A percentile compares a stretch with the other conserved stretches of the same genome.
phyloP scores from a whole-genome alignment of 345 rosid species.

The Rhizophora mangle region DNA sequence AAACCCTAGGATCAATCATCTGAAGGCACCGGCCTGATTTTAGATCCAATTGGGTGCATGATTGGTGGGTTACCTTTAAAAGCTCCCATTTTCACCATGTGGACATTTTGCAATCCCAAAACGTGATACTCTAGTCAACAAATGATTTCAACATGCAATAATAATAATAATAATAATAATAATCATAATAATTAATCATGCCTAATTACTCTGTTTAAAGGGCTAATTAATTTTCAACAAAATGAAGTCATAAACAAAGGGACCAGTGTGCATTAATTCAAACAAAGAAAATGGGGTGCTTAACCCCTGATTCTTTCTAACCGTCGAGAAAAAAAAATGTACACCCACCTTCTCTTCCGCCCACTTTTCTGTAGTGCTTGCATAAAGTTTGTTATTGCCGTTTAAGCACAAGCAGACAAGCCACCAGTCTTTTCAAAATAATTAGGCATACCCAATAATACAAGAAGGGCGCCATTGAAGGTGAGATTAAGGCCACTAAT shows the following conservation, averaged over 20 bases:
- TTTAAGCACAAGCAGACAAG: neutral
- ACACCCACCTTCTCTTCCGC: no score
- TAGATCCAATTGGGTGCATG: no score
- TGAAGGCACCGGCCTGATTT: no score
- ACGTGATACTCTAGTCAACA: neutral
- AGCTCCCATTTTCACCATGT: slow-evolving; percentile 10
- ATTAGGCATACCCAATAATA: neutral
- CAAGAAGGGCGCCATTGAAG: neutral
- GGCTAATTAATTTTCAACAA: no score
- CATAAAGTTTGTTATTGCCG: neutral
- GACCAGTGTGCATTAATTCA: neutral
- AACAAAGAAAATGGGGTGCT: slow-evolving; percentile 8
- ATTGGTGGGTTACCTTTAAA: neutral
- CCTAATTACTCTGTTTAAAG: no score
- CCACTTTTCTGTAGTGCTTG: neutral
- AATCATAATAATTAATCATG: neutral
- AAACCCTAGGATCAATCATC: no score
- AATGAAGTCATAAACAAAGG: no score
- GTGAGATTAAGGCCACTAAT: no score
- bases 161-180: neutral
- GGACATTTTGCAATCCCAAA: neutral
- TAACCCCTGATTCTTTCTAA: neutral
- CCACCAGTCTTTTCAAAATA: neutral
- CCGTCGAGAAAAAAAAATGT: no score
- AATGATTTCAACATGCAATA: slow-evolving; percentile 12